These are phyloP conservation scores for Chaetomium globosum DNA, from an alignment of 2,329 filamentous ascomycete species.

Conservation along the genomic window DNA sequence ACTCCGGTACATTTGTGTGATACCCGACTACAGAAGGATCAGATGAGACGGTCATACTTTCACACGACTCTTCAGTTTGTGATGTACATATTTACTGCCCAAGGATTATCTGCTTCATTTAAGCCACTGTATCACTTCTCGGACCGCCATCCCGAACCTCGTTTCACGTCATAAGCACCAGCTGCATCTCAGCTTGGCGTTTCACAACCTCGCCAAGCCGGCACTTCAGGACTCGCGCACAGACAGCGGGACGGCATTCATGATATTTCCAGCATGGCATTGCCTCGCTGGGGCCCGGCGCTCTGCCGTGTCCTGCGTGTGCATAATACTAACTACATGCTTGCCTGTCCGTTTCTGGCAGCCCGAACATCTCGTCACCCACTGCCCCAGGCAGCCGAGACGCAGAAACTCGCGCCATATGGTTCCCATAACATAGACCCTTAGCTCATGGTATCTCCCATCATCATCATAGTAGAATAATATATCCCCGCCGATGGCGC, in stretches of 20 bases:
- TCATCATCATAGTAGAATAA: conserved; percentile 24
- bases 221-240: neutral
- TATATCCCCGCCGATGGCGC: conserved; percentile 15
- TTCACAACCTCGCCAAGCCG: neutral
- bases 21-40: neutral
- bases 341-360: neutral
- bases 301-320: conserved; percentile 5
- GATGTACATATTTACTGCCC: neutral
- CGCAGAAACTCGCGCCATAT: conserved; percentile 4
- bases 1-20: neutral
- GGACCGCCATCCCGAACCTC: neutral
- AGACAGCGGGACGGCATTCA: conserved; percentile 6
- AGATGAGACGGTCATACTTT: neutral
- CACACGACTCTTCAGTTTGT: neutral
- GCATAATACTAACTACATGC: conserved; percentile 6
- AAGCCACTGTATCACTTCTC: neutral
- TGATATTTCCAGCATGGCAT: conserved; percentile 9
- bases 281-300: conserved; percentile 3
- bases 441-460: conserved; percentile 21
- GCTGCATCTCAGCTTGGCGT: conserved; percentile 1
- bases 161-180: neutral
- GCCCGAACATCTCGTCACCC: neutral
- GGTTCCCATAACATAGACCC: conserved; percentile 4
- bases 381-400: conserved; percentile 10
- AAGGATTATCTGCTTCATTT: neutral